A percentile compares a stretch with the other conserved stretches of the same genome.
phyloP scores from a whole-genome alignment of 2,329 filamentous ascomycete genomes.

The Microsporum audouinii region DNA sequence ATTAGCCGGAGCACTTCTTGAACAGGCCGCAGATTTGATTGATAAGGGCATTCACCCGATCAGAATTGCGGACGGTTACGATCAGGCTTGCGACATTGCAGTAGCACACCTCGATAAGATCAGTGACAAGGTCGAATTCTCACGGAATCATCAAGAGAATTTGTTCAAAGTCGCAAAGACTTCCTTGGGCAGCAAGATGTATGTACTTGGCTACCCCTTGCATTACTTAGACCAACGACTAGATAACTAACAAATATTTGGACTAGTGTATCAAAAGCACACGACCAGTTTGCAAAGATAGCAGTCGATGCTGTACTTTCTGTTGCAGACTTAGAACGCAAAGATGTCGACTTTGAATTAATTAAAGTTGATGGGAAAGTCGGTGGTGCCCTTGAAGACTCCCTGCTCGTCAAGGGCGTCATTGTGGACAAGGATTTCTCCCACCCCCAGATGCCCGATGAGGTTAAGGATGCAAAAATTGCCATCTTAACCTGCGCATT shows the following conservation, averaged over 20 bases:
- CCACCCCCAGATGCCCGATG: conserved; percentile 95
- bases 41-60: conserved; percentile 99
- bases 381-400: conserved; percentile 84
- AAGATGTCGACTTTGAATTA: conserved; percentile 95
- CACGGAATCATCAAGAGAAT: conserved; percentile 67
- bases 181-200: conserved; percentile 92
- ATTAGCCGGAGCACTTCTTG: conserved; percentile 81
- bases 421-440: conserved; percentile 99
- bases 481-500: conserved; percentile 97
- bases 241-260: background rate
- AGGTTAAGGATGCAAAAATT: conserved; percentile 90
- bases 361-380: conserved; percentile 99
- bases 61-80: conserved; percentile 94
- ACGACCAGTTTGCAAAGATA: conserved; percentile 96
- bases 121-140: conserved; percentile 81
- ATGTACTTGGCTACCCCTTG: conserved; percentile 14
- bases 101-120: conserved; percentile 86
- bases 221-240: background rate
- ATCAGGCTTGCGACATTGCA: conserved; percentile 93
- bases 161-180: conserved; percentile 91
- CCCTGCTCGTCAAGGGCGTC: conserved; percentile 89
- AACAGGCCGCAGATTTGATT: conserved; percentile 94
- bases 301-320: conserved; percentile 94
- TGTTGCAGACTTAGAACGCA: conserved; percentile 88
- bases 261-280: conserved; percentile 73